Percentiles rank a stretch among this genome's conserved stretches.
phyloP scores from a whole-genome alignment of 1,284 basidiomycete genomes.

The Ceratobasidium sp. region DNA sequence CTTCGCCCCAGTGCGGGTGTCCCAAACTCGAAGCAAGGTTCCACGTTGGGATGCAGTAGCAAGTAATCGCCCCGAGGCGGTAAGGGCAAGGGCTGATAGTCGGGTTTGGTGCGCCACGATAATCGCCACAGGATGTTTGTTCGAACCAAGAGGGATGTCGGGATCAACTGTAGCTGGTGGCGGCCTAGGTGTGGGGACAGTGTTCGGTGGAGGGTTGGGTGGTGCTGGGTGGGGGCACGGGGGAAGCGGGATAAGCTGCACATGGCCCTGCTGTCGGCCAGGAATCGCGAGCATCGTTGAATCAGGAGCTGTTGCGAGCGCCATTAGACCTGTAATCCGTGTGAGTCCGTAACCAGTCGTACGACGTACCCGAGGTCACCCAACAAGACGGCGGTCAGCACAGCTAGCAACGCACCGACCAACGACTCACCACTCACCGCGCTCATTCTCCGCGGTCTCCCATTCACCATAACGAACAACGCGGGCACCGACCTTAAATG shows the following conservation, averaged over 20 bases:
- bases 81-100: constrained; percentile 82
- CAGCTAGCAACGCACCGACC: constrained; percentile 22
- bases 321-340: constrained; percentile 76
- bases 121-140: constrained; percentile 80
- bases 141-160: constrained; percentile 61
- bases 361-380: constrained; percentile 22
- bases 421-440: constrained; percentile 68
- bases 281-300: constrained; percentile 89
- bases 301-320: constrained; percentile 81
- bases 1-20: constrained; percentile 79
- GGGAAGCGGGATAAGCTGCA: constrained; percentile 89
- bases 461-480: constrained; percentile 79
- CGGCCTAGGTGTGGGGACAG: constrained; percentile 27
- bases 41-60: constrained; percentile 89
- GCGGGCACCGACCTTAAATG: constrained; percentile 77
- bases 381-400: constrained; percentile 31
- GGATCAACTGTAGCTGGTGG: constrained; percentile 5
- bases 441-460: constrained; percentile 90
- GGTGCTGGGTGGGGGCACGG: constrained; percentile 74
- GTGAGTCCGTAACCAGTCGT: constrained; percentile 27
- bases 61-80: constrained; percentile 82
- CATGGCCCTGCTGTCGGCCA: constrained; percentile 90
- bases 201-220: constrained; percentile 54
- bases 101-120: constrained; percentile 88
- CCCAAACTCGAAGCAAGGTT: constrained; percentile 92